Conservation (phyloP, 2,329 filamentous ascomycete genomes). For the Nemania bipapillata region DNA sequence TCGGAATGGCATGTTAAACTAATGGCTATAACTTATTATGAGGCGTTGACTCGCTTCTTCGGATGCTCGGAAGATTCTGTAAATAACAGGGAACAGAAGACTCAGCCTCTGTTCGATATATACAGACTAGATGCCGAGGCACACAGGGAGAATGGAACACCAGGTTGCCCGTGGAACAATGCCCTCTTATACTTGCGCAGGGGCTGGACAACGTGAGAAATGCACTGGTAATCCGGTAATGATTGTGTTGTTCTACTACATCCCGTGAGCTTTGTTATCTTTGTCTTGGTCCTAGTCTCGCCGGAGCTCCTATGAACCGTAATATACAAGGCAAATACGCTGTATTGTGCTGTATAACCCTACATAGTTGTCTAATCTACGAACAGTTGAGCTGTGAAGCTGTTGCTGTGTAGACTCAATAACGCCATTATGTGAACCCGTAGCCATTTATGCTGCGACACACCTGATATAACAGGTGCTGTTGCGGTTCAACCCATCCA, state of each 20-base stretch:
- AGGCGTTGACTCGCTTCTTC: background rate
- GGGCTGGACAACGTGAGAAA: background rate
- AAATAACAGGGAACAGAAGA: background rate
- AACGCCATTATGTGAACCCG: conserved; percentile 19
- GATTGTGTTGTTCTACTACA: background rate
- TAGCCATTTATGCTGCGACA: background rate
- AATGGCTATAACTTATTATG: background rate
- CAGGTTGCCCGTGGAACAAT: background rate
- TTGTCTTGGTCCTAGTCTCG: background rate
- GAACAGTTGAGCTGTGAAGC: conserved; percentile 24
- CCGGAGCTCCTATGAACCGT: background rate
- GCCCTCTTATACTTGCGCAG: background rate
- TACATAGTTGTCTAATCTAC: conserved; percentile 29
- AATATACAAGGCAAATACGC: conserved; percentile 18
- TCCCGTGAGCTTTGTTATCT: background rate
- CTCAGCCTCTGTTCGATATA: background rate
- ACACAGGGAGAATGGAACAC: background rate
- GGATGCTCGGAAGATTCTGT: background rate
- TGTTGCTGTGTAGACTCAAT: conserved; percentile 29
- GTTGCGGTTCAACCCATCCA: conserved; percentile 16
- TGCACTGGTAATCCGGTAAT: background rate
- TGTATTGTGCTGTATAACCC: conserved; percentile 46
- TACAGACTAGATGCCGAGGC: background rate
- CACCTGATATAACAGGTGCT: background rate
- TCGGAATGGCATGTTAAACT: conserved; percentile 2